Base-by-base conservation (phyloP, 129 eudicot genomes). In the Flaveria brownii region DNA sequence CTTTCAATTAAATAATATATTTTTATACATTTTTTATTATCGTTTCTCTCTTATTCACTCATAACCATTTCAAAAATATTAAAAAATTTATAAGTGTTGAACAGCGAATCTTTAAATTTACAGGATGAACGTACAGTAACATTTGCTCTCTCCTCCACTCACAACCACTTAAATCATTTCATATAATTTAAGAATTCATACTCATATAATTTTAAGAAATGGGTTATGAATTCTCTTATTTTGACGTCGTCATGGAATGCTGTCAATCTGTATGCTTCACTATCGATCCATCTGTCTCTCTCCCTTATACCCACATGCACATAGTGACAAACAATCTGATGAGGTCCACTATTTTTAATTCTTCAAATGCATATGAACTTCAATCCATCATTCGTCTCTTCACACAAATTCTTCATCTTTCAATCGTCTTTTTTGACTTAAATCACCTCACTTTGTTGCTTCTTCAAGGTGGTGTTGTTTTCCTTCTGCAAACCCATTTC, bases 171-270 rank as follows among this genome's bases (percentile, higher is more conserved):
- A 20, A 20, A 20, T 20, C 22, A 20, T n/a, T n/a, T n/a, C n/a
- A n/a, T n/a, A n/a, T n/a, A n/a, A n/a, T n/a, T n/a, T n/a, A n/a
- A n/a, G n/a, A n/a, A n/a, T n/a, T n/a, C n/a, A n/a, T n/a, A n/a
- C n/a, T n/a, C n/a, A n/a, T n/a, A n/a, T n/a, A n/a, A n/a, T n/a
- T n/a, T n/a, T n/a, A n/a, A n/a, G n/a, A n/a, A n/a, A n/a, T n/a
- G n/a, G n/a, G n/a, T n/a, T n/a, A n/a, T n/a, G n/a, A n/a, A n/a
- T n/a, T 0, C 22, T 20, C 22, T 20, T 20, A 20, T 20, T 20
- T 20, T 20, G 54, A 78, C 56, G 71, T 78, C 62, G 77, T 30
- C 82, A 78, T 78, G 54, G 30, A 78, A 71, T 71, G 77, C 77
- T 78, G 77, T 62, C 72, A 60, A 15, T 61, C 72, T 49, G 4